Conservation (phyloP, 208 protist genomes). For the Leishmania amazonensis region DNA sequence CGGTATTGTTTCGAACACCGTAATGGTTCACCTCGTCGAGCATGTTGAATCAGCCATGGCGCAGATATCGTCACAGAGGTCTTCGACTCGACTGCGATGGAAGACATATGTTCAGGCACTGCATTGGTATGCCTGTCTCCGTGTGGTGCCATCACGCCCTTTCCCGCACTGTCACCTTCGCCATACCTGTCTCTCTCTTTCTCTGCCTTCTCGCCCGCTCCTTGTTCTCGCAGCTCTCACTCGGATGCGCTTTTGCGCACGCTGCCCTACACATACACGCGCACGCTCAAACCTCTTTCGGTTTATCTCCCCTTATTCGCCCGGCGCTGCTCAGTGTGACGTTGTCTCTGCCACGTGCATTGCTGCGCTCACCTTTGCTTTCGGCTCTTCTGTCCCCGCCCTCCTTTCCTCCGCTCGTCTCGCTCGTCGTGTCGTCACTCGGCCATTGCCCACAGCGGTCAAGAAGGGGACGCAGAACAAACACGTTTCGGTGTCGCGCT, state of each 20-base stretch:
- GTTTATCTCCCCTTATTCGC: too few relatives aligned
- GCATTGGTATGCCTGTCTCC: not conserved
- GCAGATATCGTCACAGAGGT: too few relatives aligned
- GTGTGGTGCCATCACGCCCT: not conserved
- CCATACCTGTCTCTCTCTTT: not conserved
- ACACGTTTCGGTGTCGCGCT: conserved; percentile 20
- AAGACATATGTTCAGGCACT: not conserved
- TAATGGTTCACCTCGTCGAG: not conserved
- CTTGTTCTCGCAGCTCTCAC: not conserved
- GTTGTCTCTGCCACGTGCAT: not conserved
- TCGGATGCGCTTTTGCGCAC: not conserved
- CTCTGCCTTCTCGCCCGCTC: not conserved
- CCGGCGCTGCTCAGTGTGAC: not conserved
- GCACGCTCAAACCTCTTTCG: not conserved
- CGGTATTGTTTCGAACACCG: not conserved
- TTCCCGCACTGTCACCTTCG: not conserved
- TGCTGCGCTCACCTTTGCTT: not conserved
- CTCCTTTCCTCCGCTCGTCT: not conserved
- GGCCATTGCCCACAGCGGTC: not conserved
- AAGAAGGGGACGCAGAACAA: not conserved
- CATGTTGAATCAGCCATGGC: not conserved
- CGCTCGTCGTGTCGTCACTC: not conserved
- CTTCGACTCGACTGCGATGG: not conserved
- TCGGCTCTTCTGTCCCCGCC: not conserved
- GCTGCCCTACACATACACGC: not conserved